Percentiles rank a stretch among this genome's conserved stretches.
Evolutionary conservation across 257 asterid species (phyloP).

Genomic region (Gentiana straminea): DNA sequence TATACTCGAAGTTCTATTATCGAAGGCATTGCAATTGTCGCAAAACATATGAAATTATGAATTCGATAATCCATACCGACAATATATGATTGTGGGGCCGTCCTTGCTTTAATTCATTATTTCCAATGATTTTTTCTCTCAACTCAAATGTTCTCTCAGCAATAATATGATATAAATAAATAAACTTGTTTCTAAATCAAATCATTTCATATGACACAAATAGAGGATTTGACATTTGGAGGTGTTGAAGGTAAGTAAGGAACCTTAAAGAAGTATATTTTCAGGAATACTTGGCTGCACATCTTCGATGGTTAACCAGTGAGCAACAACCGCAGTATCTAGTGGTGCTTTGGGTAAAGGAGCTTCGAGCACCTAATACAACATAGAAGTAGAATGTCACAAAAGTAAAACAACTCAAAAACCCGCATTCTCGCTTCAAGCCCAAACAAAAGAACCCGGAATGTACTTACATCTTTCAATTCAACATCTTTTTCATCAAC

Average conservation of each 20-base stretch:
- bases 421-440: neutral
- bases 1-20: constrained; percentile 55
- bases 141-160: no score
- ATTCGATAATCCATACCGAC: neutral
- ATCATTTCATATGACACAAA: no score
- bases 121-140: no score
- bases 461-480: constrained; percentile 68
- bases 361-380: constrained; percentile 75
- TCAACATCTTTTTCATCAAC: constrained; percentile 90
- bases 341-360: constrained; percentile 92
- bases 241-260: neutral
- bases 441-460: constrained; percentile 2
- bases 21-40: constrained; percentile 17
- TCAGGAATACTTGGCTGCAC: constrained; percentile 97
- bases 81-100: neutral
- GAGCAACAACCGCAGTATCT: constrained; percentile 70
- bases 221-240: no score
- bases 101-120: no score
- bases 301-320: constrained; percentile 95
- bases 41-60: no score
- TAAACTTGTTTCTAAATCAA: no score
- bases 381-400: constrained; percentile 3
- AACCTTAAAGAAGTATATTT: constrained; percentile 82
- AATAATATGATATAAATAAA: no score
- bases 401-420: constrained; percentile 9